Percentiles rank a stretch among this genome's conserved stretches.
Evolutionary conservation across 139 green algal species (phyloP).

Genomic region (Micractinium conductrix): DNA sequence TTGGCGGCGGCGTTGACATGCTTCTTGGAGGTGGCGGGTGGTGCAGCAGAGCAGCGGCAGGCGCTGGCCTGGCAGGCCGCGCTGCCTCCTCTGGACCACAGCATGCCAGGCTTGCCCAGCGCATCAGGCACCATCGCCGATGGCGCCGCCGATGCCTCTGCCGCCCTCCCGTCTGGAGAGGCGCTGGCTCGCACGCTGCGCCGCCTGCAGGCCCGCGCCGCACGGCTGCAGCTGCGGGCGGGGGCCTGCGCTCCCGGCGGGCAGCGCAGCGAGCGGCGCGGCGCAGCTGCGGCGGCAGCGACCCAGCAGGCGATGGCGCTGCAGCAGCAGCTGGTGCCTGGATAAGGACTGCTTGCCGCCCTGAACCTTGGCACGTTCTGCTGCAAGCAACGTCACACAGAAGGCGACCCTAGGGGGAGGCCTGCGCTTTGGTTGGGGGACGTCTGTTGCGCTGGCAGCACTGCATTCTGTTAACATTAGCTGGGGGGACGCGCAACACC

Average conservation of each 20-base stretch:
- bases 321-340: conserved; percentile 14
- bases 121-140: neutral
- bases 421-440: too few species aligned
- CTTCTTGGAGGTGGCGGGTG: neutral
- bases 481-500: too few species aligned
- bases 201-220: neutral
- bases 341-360: neutral
- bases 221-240: conserved; percentile 10
- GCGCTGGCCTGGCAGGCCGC: conserved; percentile 2
- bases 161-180: neutral
- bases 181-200: neutral
- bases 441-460: too few species aligned
- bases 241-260: neutral
- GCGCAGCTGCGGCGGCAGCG: neutral
- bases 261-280: neutral
- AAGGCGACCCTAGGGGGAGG: too few species aligned
- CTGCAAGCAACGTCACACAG: neutral
- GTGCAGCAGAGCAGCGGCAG: neutral
- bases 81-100: neutral
- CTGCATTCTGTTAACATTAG: too few species aligned
- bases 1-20: conserved; percentile 6
- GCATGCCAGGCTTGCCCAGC: too few species aligned
- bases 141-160: neutral
- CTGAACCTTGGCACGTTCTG: neutral
- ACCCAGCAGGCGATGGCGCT: neutral